phyloP scores from a whole-genome alignment of 1,284 basidiomycete genomes.

The Ganoderma meredithae region DNA sequence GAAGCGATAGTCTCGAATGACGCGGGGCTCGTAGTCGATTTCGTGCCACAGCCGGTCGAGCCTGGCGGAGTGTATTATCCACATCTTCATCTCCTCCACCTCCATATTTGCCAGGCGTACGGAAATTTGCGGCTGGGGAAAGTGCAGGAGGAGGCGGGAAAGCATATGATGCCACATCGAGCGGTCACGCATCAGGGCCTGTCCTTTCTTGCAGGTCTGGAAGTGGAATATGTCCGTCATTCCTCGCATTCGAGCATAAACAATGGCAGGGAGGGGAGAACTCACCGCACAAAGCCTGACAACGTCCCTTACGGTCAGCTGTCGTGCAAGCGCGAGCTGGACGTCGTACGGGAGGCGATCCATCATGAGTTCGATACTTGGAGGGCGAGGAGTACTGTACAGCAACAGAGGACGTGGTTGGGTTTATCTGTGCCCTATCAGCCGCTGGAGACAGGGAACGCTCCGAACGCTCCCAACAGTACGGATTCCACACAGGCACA shows the following conservation, averaged over 20 bases:
- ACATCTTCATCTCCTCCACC: constrained; percentile 22
- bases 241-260: constrained; percentile 4
- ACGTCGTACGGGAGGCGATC: constrained; percentile 30
- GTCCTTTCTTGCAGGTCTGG: constrained; percentile 27
- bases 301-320: constrained; percentile 24
- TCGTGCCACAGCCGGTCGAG: constrained; percentile 29
- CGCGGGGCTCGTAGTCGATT: constrained; percentile 23
- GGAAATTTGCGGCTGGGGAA: constrained; percentile 26
- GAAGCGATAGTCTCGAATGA: constrained; percentile 21
- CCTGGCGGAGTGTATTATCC: constrained; percentile 26
- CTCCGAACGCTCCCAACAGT: constrained; percentile 14
- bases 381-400: constrained; percentile 11
- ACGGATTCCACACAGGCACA: constrained; percentile 17
- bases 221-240: background rate
- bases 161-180: constrained; percentile 28
- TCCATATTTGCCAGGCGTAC: constrained; percentile 18
- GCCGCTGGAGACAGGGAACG: constrained; percentile 19
- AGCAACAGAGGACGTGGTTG: constrained; percentile 6
- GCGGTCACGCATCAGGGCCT: constrained; percentile 25
- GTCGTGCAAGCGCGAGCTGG: constrained; percentile 22
- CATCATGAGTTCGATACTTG: constrained; percentile 10
- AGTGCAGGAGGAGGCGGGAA: constrained; percentile 23
- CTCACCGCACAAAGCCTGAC: constrained; percentile 30
- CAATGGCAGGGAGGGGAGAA: background rate
- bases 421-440: constrained; percentile 31